These are phyloP conservation scores for Saturnispora sekii DNA, from an alignment of 805 yeast species.

Conservation along the genomic window DNA sequence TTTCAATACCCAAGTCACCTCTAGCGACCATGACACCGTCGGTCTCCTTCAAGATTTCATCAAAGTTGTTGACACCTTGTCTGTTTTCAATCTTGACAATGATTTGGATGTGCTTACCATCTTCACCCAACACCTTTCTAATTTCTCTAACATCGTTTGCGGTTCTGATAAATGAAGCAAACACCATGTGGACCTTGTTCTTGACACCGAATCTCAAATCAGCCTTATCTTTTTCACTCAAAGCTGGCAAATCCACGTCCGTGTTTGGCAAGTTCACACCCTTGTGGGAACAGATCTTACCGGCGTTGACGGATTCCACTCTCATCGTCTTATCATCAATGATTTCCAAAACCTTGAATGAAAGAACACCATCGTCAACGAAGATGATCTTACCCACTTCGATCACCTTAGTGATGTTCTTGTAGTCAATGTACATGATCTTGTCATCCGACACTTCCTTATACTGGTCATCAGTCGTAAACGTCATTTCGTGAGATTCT, in stretches of 20 bases:
- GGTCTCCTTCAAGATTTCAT: conserved; percentile 85
- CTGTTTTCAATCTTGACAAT: conserved; percentile 97
- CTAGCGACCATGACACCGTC: conserved; percentile 99
- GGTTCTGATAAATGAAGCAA: conserved; percentile 96
- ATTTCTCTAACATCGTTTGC: conserved; percentile 84
- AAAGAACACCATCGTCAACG: conserved; percentile 95
- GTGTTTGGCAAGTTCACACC: conserved; percentile 99
- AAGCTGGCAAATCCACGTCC: conserved; percentile 97
- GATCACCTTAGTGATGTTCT: conserved; percentile 93
- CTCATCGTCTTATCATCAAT: conserved; percentile 71
- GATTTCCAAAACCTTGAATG: conserved; percentile 84
- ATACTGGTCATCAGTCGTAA: conserved; percentile 84
- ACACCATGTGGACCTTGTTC: conserved; percentile 96
- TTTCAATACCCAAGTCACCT: conserved; percentile 99
- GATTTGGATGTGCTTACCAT: conserved; percentile 92
- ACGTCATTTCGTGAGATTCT: conserved; percentile 82
- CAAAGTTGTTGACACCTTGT: conserved; percentile 99
- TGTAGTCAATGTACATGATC: conserved; percentile 86
- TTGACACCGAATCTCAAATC: conserved; percentile 94
- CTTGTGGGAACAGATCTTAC: conserved; percentile 94
- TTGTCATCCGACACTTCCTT: conserved; percentile 63
- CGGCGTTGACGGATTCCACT: conserved; percentile 87
- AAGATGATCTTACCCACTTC: conserved; percentile 81
- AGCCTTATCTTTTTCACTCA: conserved; percentile 90
- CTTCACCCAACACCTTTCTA: conserved; percentile 93